Conservation (phyloP, 2,329 filamentous ascomycete genomes). For the Nakataea oryzae region DNA sequence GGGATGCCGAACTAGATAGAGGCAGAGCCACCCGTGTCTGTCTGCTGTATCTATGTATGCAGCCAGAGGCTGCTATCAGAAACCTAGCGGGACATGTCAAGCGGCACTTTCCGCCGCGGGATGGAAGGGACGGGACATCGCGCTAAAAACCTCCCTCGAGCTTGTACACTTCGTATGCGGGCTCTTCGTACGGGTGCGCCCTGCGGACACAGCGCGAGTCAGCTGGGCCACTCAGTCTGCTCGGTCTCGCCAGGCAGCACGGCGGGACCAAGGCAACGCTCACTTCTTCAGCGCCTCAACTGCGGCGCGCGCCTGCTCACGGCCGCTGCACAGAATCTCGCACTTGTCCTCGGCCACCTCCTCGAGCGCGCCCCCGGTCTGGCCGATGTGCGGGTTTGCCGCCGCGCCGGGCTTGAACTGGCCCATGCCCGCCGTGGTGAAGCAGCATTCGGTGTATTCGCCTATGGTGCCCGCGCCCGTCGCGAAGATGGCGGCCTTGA, state of each 20-base stretch:
- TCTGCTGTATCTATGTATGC: too few relatives aligned
- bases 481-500: slow-evolving; percentile 45
- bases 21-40: too few relatives aligned
- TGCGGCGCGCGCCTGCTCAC: slow-evolving; percentile 42
- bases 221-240: slow-evolving; percentile 4
- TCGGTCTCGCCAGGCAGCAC: not conserved
- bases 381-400: slow-evolving; percentile 54
- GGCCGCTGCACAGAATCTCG: slow-evolving; percentile 51
- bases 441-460: slow-evolving; percentile 47
- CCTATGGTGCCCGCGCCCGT: slow-evolving; percentile 43
- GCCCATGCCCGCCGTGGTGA: slow-evolving; percentile 41
- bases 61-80: too few relatives aligned
- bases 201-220: slow-evolving; percentile 13
- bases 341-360: slow-evolving; percentile 49
- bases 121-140: too few relatives aligned
- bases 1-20: too few relatives aligned
- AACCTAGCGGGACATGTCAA: too few relatives aligned
- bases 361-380: slow-evolving; percentile 32
- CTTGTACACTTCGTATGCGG: slow-evolving; percentile 35
- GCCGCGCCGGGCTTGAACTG: slow-evolving; percentile 54
- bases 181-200: slow-evolving; percentile 42
- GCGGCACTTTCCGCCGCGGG: too few relatives aligned
- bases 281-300: slow-evolving; percentile 57
- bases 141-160: slow-evolving; percentile 34
- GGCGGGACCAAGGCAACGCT: slow-evolving; percentile 14